Evolutionary conservation across 1,139 yeast species (phyloP).

Genomic region (Diutina mesorugosa): DNA sequence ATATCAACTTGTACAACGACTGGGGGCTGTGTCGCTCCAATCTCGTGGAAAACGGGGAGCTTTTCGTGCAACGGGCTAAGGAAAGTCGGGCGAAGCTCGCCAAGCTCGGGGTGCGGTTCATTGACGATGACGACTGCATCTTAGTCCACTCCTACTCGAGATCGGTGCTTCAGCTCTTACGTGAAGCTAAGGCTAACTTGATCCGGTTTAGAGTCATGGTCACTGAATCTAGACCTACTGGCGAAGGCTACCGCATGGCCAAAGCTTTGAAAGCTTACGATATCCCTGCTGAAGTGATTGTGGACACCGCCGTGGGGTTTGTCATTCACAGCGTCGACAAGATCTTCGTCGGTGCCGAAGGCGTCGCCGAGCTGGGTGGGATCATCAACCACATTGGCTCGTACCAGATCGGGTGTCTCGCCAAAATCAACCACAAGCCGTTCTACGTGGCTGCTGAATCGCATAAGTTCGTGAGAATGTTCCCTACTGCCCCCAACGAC

Average conservation of each 20-base stretch:
- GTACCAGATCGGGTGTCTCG: slow-evolving; percentile 88
- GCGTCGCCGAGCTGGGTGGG: slow-evolving; percentile 98
- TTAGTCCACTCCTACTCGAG: slow-evolving; percentile 89
- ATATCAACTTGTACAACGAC: slow-evolving; percentile 79
- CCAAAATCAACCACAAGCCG: slow-evolving; percentile 84
- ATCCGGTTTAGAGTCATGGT: slow-evolving; percentile 83
- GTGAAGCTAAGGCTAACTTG: slow-evolving; percentile 60
- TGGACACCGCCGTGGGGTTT: slow-evolving; percentile 90
- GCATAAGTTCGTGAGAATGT: slow-evolving; percentile 92
- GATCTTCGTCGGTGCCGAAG: slow-evolving; percentile 95
- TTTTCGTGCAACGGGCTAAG: slow-evolving; percentile 86
- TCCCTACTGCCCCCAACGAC: slow-evolving; percentile 89
- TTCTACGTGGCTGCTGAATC: slow-evolving; percentile 90
- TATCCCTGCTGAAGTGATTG: slow-evolving; percentile 84
- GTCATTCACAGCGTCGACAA: slow-evolving; percentile 87
- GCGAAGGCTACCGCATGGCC: slow-evolving; percentile 72
- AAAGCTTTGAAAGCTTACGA: slow-evolving; percentile 54
- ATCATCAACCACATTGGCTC: slow-evolving; percentile 93
- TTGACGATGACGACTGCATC: slow-evolving; percentile 84
- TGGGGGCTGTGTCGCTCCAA: slow-evolving; percentile 93
- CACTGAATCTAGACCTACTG: slow-evolving; percentile 85
- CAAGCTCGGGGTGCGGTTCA: slow-evolving; percentile 74
- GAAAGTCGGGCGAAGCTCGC: slow-evolving; percentile 84
- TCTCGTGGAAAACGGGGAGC: slow-evolving; percentile 84
- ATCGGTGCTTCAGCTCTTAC: slow-evolving; percentile 68